Evolutionary conservation across 352 stramenopile species (phyloP).

Genomic region (Globisporangium polare): DNA sequence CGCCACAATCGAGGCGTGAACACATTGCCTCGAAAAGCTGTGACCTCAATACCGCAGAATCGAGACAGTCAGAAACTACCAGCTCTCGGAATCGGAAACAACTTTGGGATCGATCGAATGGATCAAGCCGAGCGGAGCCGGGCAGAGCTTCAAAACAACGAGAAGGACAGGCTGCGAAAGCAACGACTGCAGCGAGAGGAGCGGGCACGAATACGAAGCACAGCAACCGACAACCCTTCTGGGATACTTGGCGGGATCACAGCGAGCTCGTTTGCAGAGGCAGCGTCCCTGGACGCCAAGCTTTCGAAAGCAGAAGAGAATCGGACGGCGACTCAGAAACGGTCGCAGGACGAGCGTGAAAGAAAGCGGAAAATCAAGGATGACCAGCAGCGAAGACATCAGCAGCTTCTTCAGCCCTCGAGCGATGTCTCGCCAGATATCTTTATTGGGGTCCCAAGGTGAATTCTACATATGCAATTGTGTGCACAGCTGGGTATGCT

Average conservation of each 20-base stretch:
- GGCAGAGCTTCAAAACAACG: slow-evolving; percentile 29
- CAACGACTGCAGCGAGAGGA: slow-evolving; percentile 38
- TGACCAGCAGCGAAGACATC: slow-evolving; percentile 14
- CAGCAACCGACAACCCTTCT: slow-evolving; percentile 12
- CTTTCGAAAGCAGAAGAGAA: slow-evolving; percentile 8
- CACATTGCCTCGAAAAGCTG: not conserved
- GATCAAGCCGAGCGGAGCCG: slow-evolving; percentile 40
- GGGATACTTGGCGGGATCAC: slow-evolving; percentile 1
- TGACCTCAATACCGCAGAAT: not conserved
- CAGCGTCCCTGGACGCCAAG: slow-evolving; percentile 5
- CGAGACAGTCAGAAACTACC: slow-evolving; percentile 2
- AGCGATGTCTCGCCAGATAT: slow-evolving; percentile 20
- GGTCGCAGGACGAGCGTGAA: slow-evolving; percentile 15
- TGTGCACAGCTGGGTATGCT: slow-evolving; percentile 5
- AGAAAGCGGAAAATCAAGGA: slow-evolving; percentile 9
- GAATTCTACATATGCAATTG: slow-evolving; percentile 5
- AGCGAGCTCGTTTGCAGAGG: not conserved
- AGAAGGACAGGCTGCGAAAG: slow-evolving; percentile 45
- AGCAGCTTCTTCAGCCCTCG: slow-evolving; percentile 14
- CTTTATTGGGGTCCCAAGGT: slow-evolving; percentile 21
- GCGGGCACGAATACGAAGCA: slow-evolving; percentile 26
- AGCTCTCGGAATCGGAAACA: slow-evolving; percentile 13
- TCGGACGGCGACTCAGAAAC: slow-evolving; percentile 10
- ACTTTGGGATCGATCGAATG: slow-evolving; percentile 23
- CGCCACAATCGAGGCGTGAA: not conserved